A percentile compares a stretch with the other conserved stretches of the same genome.
These are phyloP conservation scores for Phytopythium oedochilum DNA, from an alignment of 352 stramenopile species.

Conservation along the genomic window DNA sequence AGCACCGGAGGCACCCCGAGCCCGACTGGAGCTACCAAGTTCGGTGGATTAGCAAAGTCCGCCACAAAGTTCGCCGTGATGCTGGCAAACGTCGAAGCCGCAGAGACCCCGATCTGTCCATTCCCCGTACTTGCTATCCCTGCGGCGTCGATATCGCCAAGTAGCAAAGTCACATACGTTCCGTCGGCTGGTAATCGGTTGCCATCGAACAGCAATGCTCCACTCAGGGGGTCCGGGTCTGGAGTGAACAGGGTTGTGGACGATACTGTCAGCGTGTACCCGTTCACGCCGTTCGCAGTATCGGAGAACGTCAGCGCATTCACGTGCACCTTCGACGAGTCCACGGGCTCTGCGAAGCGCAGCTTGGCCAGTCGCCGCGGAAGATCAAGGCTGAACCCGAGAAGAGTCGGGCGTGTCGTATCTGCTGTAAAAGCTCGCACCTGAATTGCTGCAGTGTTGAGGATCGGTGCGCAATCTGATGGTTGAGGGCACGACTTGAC, in stretches of 20 bases:
- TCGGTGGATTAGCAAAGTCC: conserved; percentile 41
- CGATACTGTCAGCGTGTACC: conserved; percentile 29
- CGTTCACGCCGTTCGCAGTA: conserved; percentile 17
- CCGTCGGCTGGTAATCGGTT: conserved; percentile 51
- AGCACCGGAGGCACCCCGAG: conserved; percentile 10
- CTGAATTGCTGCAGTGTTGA: conserved; percentile 10
- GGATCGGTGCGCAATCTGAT: not conserved
- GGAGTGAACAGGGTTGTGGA: conserved; percentile 42
- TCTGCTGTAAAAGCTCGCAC: conserved; percentile 42
- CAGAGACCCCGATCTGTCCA: conserved; percentile 42
- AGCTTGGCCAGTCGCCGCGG: conserved; percentile 48
- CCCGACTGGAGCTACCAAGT: conserved; percentile 22
- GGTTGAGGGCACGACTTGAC: conserved; percentile 23
- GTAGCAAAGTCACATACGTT: conserved; percentile 56
- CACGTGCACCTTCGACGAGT: conserved; percentile 28
- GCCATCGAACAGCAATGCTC: conserved; percentile 30
- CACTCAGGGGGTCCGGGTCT: conserved; percentile 39
- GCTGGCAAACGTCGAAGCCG: conserved; percentile 44
- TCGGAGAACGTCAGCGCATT: conserved; percentile 40
- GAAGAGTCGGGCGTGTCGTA: conserved; percentile 28
- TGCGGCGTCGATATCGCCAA: conserved; percentile 34
- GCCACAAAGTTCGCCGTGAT: conserved; percentile 27
- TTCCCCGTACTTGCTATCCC: conserved; percentile 29
- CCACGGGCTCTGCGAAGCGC: conserved; percentile 63
- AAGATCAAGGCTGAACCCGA: conserved; percentile 62